phyloP scores from a whole-genome alignment of 768 basidiomycete species.

The Serendipita sp. region DNA sequence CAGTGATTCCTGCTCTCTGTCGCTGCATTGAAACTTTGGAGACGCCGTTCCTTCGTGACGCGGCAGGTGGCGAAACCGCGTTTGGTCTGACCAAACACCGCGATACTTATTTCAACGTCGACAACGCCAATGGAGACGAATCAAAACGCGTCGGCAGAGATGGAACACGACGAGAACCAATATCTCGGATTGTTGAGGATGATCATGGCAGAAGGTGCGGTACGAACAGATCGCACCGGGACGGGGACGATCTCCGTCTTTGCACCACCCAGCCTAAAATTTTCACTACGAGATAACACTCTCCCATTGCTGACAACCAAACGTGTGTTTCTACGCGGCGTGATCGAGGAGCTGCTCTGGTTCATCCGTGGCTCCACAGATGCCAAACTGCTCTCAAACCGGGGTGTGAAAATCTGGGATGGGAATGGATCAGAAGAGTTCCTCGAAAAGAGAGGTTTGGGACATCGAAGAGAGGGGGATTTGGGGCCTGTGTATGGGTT shows the following conservation, averaged over 20 bases:
- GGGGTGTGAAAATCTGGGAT: conserved; percentile 95
- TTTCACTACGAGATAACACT: conserved; percentile 59
- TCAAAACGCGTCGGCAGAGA: background rate
- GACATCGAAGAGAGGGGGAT: conserved; percentile 75
- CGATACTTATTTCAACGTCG: no score
- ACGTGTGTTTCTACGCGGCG: conserved; percentile 80
- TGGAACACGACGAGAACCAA: conserved; percentile 66
- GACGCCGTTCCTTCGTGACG: no score
- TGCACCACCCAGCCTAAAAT: conserved; percentile 78
- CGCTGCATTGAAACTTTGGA: no score
- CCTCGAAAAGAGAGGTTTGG: conserved; percentile 69
- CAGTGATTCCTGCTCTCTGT: no score
- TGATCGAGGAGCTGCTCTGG: conserved; percentile 90
- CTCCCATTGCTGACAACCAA: conserved; percentile 92
- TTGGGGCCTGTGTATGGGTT: conserved; percentile 96
- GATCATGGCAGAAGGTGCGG: conserved; percentile 61
- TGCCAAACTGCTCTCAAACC: conserved; percentile 48
- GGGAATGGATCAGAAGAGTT: conserved; percentile 86
- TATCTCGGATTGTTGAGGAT: conserved; percentile 70
- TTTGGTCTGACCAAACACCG: no score
- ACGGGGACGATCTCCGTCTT: conserved; percentile 89
- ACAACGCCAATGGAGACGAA: background rate
- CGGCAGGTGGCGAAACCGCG: no score
- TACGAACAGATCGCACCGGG: conserved; percentile 81
- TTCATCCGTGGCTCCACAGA: conserved; percentile 80